phyloP scores from a whole-genome alignment of 2,329 filamentous ascomycete genomes.

The Cercospora sp. region DNA sequence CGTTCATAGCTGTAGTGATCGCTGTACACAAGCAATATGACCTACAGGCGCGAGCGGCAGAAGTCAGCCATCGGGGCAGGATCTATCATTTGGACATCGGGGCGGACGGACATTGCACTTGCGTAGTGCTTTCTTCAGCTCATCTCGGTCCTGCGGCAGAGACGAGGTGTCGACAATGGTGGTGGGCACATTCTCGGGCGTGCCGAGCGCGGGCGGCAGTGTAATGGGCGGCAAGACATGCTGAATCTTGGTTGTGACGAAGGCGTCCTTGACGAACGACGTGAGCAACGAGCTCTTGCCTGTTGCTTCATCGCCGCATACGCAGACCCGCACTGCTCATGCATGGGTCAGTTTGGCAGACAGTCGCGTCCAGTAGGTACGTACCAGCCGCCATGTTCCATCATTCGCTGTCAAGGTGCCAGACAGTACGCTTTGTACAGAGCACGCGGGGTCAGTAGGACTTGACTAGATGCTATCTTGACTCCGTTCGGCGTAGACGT shows the following conservation, averaged over 20 bases:
- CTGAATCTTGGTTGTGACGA: constrained; percentile 94
- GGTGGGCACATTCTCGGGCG: constrained; percentile 94
- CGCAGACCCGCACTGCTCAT: constrained; percentile 77
- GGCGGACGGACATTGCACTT: constrained; percentile 70
- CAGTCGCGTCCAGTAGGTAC: constrained; percentile 53
- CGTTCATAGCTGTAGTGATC: constrained; percentile 99
- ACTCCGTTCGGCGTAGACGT: neutral
- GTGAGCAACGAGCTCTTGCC: constrained; percentile 74
- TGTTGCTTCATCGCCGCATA: constrained; percentile 95
- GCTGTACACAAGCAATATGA: constrained; percentile 94
- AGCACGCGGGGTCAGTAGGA: neutral
- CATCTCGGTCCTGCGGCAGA: constrained; percentile 86
- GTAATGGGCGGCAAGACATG: constrained; percentile 92
- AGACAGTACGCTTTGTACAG: neutral
- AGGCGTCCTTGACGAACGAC: constrained; percentile 94
- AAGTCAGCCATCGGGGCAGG: neutral
- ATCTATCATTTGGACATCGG: neutral
- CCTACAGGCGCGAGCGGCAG: neutral
- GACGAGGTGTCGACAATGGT: constrained; percentile 97
- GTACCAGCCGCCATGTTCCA: constrained; percentile 50
- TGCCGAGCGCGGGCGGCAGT: constrained; percentile 87
- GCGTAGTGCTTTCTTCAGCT: constrained; percentile 87
- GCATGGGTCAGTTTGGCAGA: constrained; percentile 30
- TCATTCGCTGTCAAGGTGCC: neutral
- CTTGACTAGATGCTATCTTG: neutral